Conservation (phyloP, 1,139 yeast species). For the Suhomyces kunorum region DNA sequence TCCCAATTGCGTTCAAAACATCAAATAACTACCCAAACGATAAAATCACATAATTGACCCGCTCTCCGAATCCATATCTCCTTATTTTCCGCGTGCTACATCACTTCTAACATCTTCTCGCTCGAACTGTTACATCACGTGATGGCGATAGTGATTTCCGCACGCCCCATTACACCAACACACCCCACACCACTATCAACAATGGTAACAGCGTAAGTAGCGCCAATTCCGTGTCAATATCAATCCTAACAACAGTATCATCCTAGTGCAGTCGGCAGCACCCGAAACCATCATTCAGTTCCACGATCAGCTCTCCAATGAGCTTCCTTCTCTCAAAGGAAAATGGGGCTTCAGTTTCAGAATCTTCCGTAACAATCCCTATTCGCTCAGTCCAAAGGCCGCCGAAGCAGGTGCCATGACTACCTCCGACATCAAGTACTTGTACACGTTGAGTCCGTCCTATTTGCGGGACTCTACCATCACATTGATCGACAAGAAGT, state of each 20-base stretch:
- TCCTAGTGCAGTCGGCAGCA: constrained; percentile 56
- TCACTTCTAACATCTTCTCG: not conserved
- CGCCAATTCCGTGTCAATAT: not conserved
- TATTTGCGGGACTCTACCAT: constrained; percentile 51
- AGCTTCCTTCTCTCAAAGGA: constrained; percentile 58
- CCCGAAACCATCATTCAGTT: constrained; percentile 66
- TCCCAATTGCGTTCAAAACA: no score
- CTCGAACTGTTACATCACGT: not conserved
- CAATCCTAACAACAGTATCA: constrained; percentile 37
- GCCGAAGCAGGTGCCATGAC: constrained; percentile 23
- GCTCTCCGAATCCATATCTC: no score
- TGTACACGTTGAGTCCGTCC: constrained; percentile 59
- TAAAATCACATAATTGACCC: no score
- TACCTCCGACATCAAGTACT: constrained; percentile 45
- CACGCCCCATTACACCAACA: not conserved
- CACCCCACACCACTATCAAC: not conserved
- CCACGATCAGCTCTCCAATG: constrained; percentile 67
- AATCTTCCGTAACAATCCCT: constrained; percentile 62
- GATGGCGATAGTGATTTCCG: not conserved
- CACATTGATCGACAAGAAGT: constrained; percentile 52
- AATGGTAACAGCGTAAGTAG: constrained; percentile 39
- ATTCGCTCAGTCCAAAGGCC: constrained; percentile 45
- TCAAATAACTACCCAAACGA: no score
- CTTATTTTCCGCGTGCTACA: no score
- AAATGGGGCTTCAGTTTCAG: constrained; percentile 67